phyloP scores from a whole-genome alignment of 345 rosid species.

The Excoecaria agallocha region DNA sequence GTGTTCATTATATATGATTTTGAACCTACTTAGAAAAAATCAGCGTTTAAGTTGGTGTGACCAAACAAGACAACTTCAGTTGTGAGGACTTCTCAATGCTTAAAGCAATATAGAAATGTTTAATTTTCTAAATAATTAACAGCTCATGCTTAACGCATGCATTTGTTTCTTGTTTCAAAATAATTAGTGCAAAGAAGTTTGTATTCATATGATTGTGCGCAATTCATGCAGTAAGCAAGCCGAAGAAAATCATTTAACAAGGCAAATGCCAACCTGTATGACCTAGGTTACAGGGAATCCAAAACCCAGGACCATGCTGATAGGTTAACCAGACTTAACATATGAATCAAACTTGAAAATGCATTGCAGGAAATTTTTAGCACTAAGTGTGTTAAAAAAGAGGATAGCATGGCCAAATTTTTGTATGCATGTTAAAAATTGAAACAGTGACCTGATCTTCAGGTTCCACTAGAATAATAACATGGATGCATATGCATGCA shows the following conservation, averaged over 20 bases:
- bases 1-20: neutral
- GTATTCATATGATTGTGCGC: neutral
- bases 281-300: neutral
- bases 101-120: neutral
- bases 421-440: neutral
- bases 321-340: neutral
- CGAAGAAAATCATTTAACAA: neutral
- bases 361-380: neutral
- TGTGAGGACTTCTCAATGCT: neutral
- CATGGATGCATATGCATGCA: slow-evolving; percentile 1
- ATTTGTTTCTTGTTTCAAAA: no score
- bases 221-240: neutral
- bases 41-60: neutral
- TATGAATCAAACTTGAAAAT: neutral
- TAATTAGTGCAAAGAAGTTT: no score
- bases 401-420: neutral
- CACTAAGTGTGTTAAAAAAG: neutral
- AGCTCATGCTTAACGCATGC: neutral
- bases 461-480: neutral
- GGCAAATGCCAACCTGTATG: no score
- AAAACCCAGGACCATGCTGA: neutral
- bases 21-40: neutral
- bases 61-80: neutral
- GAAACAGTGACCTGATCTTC: neutral
- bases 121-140: neutral